A percentile compares a stretch with the other conserved stretches of the same genome.
phyloP scores from a whole-genome alignment of 2,329 filamentous ascomycete species.

The Tolypocladium tropicale region DNA sequence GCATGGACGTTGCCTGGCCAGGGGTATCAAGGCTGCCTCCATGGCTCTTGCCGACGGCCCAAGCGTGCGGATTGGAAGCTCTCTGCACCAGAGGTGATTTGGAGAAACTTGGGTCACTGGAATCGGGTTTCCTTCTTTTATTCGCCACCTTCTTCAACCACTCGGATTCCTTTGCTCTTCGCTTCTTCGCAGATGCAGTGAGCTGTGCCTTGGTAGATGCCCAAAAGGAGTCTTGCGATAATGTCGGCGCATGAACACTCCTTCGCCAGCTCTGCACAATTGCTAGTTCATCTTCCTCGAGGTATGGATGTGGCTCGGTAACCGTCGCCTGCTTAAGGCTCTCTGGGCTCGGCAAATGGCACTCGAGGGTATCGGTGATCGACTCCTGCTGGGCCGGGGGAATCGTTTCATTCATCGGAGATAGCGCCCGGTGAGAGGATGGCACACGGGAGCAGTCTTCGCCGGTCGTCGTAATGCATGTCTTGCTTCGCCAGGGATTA shows the following conservation, averaged over 20 bases:
- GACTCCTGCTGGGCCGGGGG: slow-evolving; percentile 1
- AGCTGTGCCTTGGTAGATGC: slow-evolving; percentile 3
- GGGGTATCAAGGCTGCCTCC: background rate
- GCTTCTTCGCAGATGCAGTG: slow-evolving; percentile 11
- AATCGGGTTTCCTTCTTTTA: slow-evolving; percentile 17
- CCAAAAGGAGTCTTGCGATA: slow-evolving; percentile 10
- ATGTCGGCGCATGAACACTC: slow-evolving; percentile 5
- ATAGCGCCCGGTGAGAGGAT: background rate
- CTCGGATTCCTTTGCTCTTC: slow-evolving; percentile 14
- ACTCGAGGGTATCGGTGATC: slow-evolving; percentile 15
- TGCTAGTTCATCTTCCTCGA: slow-evolving; percentile 20
- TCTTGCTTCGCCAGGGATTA: slow-evolving; percentile 20
- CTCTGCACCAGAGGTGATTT: background rate
- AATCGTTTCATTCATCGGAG: slow-evolving; percentile 3
- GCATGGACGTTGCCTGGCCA: background rate
- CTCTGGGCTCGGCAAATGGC: slow-evolving; percentile 31
- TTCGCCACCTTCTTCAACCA: slow-evolving; percentile 20
- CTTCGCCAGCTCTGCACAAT: slow-evolving; percentile 23
- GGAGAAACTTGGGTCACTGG: background rate
- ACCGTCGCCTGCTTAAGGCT: slow-evolving; percentile 25
- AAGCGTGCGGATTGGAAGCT: background rate
- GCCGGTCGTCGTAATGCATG: background rate
- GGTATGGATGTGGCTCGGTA: slow-evolving; percentile 15
- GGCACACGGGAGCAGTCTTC: background rate
- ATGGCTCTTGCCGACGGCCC: background rate